Conservation (phyloP, 2,329 filamentous ascomycete genomes). For the Verticillium nubilum region DNA sequence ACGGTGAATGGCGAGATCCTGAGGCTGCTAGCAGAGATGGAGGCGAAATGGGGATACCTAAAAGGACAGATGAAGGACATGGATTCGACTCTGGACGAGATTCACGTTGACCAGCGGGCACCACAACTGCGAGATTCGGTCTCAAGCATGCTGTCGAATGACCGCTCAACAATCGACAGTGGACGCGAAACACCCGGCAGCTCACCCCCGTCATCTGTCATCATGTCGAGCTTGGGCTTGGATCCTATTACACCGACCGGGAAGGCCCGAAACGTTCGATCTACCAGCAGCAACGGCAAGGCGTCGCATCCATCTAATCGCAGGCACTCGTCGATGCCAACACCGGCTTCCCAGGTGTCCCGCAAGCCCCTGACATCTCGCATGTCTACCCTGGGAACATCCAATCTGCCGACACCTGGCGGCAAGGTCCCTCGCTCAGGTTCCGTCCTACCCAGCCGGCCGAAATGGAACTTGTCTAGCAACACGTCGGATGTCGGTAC, state of each 20-base stretch:
- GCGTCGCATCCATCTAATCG: slow-evolving; percentile 39
- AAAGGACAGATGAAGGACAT: slow-evolving; percentile 73
- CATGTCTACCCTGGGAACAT: slow-evolving; percentile 39
- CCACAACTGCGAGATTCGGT: slow-evolving; percentile 87
- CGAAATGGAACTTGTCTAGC: slow-evolving; percentile 67
- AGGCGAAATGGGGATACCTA: slow-evolving; percentile 71
- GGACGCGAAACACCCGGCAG: slow-evolving; percentile 66
- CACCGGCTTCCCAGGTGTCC: slow-evolving; percentile 30
- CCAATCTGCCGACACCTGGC: slow-evolving; percentile 40
- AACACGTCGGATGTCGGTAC: slow-evolving; percentile 59
- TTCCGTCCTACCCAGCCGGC: slow-evolving; percentile 49
- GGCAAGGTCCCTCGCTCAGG: slow-evolving; percentile 35
- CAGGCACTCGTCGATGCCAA: slow-evolving; percentile 43
- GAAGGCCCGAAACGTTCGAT: slow-evolving; percentile 37
- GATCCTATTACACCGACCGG: slow-evolving; percentile 39
- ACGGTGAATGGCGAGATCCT: slow-evolving; percentile 96
- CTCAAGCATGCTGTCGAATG: slow-evolving; percentile 83
- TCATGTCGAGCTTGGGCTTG: slow-evolving; percentile 51
- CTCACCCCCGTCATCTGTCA: slow-evolving; percentile 56
- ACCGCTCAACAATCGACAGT: slow-evolving; percentile 66
- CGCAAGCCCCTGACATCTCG: slow-evolving; percentile 37
- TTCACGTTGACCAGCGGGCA: slow-evolving; percentile 55
- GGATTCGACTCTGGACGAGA: slow-evolving; percentile 69
- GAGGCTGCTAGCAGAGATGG: slow-evolving; percentile 78
- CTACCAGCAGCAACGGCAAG: slow-evolving; percentile 39